phyloP scores from a whole-genome alignment of 306 rosid species.

The Trifolium repens region DNA sequence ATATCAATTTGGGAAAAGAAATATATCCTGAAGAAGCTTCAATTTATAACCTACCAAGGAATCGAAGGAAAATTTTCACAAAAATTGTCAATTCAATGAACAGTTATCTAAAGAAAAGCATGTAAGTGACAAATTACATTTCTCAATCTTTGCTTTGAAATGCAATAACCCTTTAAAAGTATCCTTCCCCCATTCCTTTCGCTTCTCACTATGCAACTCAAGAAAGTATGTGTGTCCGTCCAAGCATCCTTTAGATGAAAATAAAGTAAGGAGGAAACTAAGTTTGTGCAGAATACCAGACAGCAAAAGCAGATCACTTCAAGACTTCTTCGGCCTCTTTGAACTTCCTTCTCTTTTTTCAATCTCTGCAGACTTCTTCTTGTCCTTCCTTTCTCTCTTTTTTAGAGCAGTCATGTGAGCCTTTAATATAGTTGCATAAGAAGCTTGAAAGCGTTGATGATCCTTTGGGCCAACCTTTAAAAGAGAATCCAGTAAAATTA shows the following conservation, averaged over 20 bases:
- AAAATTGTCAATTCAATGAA: constrained; percentile 31
- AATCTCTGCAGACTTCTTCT: constrained; percentile 76
- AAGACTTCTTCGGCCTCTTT: constrained; percentile 56
- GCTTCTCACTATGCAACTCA: constrained; percentile 4
- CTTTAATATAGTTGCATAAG: constrained; percentile 91
- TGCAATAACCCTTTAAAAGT: constrained; percentile 31
- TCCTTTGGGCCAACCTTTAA: constrained; percentile 93
- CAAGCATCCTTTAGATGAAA: constrained; percentile 27
- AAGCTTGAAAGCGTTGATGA: constrained; percentile 95
- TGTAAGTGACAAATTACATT: background rate
- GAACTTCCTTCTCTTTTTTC: constrained; percentile 60
- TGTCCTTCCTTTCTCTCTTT: constrained; percentile 97
- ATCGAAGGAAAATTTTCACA: constrained; percentile 1
- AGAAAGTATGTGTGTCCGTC: constrained; percentile 17
- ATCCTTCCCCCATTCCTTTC: constrained; percentile 12
- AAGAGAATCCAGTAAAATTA: constrained; percentile 33
- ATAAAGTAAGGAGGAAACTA: constrained; percentile 28
- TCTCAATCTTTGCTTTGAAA: constrained; percentile 25
- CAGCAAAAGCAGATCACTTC: constrained; percentile 20
- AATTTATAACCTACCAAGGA: background rate
- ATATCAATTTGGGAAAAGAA: background rate
- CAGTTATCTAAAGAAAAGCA: constrained; percentile 22
- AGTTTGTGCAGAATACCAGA: constrained; percentile 35
- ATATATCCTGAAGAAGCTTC: background rate
- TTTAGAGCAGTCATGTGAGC: constrained; percentile 97